Evolutionary conservation across 1,284 basidiomycete genomes (phyloP).

Genomic region (Boletus calvinii): DNA sequence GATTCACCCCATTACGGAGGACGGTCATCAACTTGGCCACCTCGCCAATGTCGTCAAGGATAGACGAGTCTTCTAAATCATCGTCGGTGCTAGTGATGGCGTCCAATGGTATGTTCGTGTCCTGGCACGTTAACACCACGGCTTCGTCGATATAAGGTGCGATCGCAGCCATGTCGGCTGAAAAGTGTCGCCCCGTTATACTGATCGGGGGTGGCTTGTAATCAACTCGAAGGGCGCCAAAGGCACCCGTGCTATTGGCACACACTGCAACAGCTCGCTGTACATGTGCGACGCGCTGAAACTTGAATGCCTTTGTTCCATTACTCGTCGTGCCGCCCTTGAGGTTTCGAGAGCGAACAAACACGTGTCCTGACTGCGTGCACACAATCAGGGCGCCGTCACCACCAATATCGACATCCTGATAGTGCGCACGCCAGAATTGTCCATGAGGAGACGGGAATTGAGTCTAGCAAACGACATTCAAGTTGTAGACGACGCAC

Average conservation of each 20-base stretch:
- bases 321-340: conserved; percentile 37
- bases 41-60: conserved; percentile 51
- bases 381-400: conserved; percentile 92
- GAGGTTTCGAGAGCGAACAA: conserved; percentile 68
- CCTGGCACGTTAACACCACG: not conserved
- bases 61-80: conserved; percentile 42
- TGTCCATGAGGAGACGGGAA: not conserved
- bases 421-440: conserved; percentile 13
- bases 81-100: conserved; percentile 30
- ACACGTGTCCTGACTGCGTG: conserved; percentile 94
- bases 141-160: conserved; percentile 49
- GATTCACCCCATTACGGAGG: conserved; percentile 30
- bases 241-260: conserved; percentile 87
- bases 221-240: conserved; percentile 83
- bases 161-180: conserved; percentile 66
- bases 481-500: conserved; percentile 37
- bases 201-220: conserved; percentile 60
- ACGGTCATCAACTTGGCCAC: conserved; percentile 44
- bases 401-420: conserved; percentile 87
- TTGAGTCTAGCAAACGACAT: conserved; percentile 4
- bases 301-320: conserved; percentile 71
- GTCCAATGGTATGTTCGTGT: conserved; percentile 2
- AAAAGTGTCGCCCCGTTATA: conserved; percentile 59
- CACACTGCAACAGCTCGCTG: conserved; percentile 86
- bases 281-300: conserved; percentile 77